A percentile compares a stretch with the other conserved stretches of the same genome.
Conservation (phyloP, 495 filamentous ascomycete species). For the Bryoglossum gracile region DNA sequence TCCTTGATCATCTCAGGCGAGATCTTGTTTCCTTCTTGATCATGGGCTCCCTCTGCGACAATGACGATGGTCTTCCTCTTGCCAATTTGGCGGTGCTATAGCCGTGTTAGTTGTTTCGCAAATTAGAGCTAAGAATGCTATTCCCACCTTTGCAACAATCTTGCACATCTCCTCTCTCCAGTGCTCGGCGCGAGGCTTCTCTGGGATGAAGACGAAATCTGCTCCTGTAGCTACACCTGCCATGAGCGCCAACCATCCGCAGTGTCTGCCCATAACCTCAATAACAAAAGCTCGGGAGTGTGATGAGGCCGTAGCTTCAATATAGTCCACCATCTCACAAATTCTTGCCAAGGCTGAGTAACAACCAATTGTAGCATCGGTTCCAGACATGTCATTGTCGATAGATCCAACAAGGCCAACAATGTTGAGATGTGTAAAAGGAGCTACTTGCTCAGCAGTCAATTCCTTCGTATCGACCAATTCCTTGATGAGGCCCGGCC, state of each 20-base stretch:
- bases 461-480: conserved; percentile 65
- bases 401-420: conserved; percentile 95
- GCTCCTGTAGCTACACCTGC: conserved; percentile 91
- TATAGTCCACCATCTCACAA: conserved; percentile 90
- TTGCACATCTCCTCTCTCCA: conserved; percentile 89
- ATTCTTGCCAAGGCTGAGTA: conserved; percentile 89
- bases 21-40: conserved; percentile 79
- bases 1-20: conserved; percentile 73
- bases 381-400: conserved; percentile 96
- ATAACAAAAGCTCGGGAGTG: conserved; percentile 97
- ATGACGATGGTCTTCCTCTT: conserved; percentile 98
- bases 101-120: conserved; percentile 29
- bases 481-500: conserved; percentile 79
- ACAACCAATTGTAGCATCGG: conserved; percentile 95
- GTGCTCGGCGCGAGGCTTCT: conserved; percentile 79
- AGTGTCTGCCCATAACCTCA: conserved; percentile 99
- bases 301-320: conserved; percentile 94
- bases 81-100: conserved; percentile 78
- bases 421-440: conserved; percentile 82
- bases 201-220: conserved; percentile 94
- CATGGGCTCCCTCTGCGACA: conserved; percentile 90
- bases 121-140: background rate
- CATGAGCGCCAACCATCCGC: conserved; percentile 97
- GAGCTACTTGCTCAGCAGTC: conserved; percentile 56
- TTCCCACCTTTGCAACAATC: conserved; percentile 63